These are phyloP conservation scores for Botrytis medusae DNA, from an alignment of 2,329 filamentous ascomycete genomes.

Conservation along the genomic window DNA sequence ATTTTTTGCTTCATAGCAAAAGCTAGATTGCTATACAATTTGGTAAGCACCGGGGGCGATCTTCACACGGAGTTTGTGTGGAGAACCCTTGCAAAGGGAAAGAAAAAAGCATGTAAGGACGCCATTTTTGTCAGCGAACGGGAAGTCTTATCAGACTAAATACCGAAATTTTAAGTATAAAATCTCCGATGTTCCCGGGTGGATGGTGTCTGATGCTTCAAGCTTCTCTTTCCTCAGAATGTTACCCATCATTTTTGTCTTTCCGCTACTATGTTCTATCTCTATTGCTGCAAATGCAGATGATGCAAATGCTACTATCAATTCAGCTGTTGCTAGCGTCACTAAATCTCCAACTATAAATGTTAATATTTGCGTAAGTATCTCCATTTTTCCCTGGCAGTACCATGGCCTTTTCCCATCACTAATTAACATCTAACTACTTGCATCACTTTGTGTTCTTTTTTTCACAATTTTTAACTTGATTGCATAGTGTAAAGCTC, in stretches of 20 bases:
- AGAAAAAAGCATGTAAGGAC: not conserved
- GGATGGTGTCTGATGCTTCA: not conserved
- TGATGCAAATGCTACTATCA: not conserved
- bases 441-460: not conserved
- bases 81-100: not conserved
- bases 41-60: not conserved
- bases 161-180: not conserved
- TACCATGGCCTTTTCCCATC: no score
- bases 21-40: not conserved
- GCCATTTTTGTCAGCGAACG: no score
- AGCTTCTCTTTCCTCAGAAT: not conserved
- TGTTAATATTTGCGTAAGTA: conserved; percentile 5
- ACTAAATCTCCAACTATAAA: not conserved
- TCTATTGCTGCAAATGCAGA: not conserved
- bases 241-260: not conserved
- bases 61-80: not conserved
- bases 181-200: not conserved
- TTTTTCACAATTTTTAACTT: not conserved
- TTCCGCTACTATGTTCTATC: not conserved
- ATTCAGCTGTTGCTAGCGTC: not conserved
- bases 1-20: not conserved
- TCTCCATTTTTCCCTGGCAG: not conserved
- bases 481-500: not conserved
- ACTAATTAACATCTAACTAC: not conserved
- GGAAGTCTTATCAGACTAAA: not conserved